Evolutionary conservation across 2,329 filamentous ascomycete genomes (phyloP), one percentile per base, ranked within the genome.

Genomic region (Ceratocystis lukuohia): DNA sequence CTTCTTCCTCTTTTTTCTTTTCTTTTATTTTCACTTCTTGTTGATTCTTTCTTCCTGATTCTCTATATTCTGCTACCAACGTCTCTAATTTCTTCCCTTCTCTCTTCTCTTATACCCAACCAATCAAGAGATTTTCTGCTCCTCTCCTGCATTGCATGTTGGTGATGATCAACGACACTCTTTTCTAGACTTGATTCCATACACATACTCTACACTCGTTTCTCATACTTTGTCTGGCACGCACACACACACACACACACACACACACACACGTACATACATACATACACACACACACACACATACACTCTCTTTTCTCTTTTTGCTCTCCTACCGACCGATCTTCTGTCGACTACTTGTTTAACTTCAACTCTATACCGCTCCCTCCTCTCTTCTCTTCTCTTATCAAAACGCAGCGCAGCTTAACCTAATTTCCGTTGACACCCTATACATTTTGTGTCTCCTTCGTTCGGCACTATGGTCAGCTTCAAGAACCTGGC

Each of bases 401-500:
- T 37, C 33, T 10, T 12, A 10, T 12, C 10, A 12, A 10, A 12
- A 10, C 33, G 33, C 33, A 12, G 37, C 37, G 1, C 37, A 41
- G 10, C 37, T 12, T 41, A 41, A 50, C 46, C 20, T 22, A 50
- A 25, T 50, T 5, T 50, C 22, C n/a, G n/a, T 10, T 12, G 7
- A 4, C n/a, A 50, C n/a, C 15, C 5, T 10, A 17, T 22, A 20
- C 37, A n/a, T 41, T 5, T 5, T 6, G 17, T 45, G 7, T 48
- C 37, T 33, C 15, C n/a, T 63, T 28, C 28, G 8, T 17, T 64
- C 28, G 28, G 33, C 62, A 67, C 63, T 56, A 71, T 70, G 69
- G 70, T 69, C 61, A 67, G 65, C 61, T 65, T 71, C 62, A 70
- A 69, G 61, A 70, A 57, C 20, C 65, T 72, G 56, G 69, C 70